Evolutionary conservation across 495 filamentous ascomycete genomes (phyloP).

Genomic region (Amphirosellinia nigrospora): DNA sequence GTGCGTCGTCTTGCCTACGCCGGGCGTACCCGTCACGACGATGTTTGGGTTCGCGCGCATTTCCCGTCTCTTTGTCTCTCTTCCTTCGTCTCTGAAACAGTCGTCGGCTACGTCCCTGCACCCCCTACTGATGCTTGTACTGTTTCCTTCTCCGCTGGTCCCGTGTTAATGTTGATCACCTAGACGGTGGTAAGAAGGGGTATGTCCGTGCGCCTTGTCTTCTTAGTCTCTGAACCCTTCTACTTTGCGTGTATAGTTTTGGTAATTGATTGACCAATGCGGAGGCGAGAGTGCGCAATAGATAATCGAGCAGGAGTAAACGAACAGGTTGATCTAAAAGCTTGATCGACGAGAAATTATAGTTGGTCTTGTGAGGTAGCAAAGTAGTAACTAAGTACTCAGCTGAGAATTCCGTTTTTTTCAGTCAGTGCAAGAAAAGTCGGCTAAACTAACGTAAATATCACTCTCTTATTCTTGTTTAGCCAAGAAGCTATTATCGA

Average conservation of each 20-base stretch:
- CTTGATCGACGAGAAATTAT: background rate
- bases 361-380: background rate
- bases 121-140: background rate
- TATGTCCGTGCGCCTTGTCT: background rate
- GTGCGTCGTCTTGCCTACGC: constrained; percentile 92
- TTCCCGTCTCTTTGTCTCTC: constrained; percentile 15
- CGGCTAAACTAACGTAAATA: background rate
- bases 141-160: background rate
- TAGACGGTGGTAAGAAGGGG: background rate
- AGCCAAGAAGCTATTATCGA: background rate
- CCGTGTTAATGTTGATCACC: background rate
- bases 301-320: background rate
- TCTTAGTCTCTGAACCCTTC: background rate
- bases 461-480: background rate
- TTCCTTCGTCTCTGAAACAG: background rate
- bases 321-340: background rate
- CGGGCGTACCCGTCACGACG: constrained; percentile 93
- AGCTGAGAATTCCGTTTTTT: background rate
- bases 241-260: background rate
- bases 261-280: background rate
- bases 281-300: background rate
- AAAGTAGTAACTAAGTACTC: background rate
- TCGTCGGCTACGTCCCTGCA: background rate
- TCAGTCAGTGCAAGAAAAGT: background rate
- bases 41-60: constrained; percentile 80